Evolutionary conservation across 805 yeast genomes (phyloP), one percentile per base, ranked within the genome.

Genomic region (Pichia cabralensis): DNA sequence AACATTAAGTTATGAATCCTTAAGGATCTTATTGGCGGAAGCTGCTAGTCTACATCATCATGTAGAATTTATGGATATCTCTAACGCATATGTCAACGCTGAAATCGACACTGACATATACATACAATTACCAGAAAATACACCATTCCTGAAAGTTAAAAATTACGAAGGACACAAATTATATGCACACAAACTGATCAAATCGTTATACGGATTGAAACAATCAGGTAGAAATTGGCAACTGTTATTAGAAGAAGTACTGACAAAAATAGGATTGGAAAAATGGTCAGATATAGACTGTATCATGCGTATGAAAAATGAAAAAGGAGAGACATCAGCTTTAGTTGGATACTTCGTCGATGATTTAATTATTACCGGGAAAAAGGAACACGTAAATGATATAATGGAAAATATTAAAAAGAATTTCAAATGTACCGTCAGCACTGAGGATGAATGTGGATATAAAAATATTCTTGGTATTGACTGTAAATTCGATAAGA

Each of bases 201-300:
- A 30, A 22, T 30, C 32, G 4, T 22, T 22, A 22, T 30, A 29
- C 7, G 31, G 26, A 14, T 22, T 29, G 14, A 22, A 22, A 14
- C 31, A 29, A 22, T 29, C 26, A 5, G 24, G 31, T 14, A 20
- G 31, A 16, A 30, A 30, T n/a, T 30, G 32, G 32, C 16, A 22
- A 22, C 2, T 30, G 8, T 8, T 22, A 11, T 8, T 30, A 22
- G 26, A 30, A 30, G 10, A 30, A 7, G 16, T 10, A n/a, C 8
- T 30, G 11, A 22, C 6, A 15, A 9, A 7, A 3, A 4, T 30
- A 7, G 26, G 26, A 1, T 22, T 22, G 9, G 32, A 30, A 16
- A 30, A 30, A 17, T 30, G 26, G 32, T 11, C 16, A 17, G 26
- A 30, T 16, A 11, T 30, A 6, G 22, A 22, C 3, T 17, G 27